Conservation (phyloP, 2,329 filamentous ascomycete species). For the Falciphora oryzae region DNA sequence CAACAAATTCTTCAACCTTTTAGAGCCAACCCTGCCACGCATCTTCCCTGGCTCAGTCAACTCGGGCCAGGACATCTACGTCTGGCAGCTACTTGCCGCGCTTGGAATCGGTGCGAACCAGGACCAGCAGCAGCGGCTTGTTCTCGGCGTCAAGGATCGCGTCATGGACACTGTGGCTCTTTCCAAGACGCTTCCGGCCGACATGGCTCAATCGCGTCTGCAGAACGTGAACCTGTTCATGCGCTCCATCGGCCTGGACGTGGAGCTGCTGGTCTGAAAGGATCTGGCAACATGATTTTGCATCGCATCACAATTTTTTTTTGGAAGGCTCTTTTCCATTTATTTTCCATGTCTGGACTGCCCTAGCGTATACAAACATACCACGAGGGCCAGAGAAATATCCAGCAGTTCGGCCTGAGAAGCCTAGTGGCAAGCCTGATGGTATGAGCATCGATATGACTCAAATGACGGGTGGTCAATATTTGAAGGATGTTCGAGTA, state of each 20-base stretch:
- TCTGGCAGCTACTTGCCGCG: slow-evolving; percentile 96
- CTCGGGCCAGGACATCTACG: slow-evolving; percentile 86
- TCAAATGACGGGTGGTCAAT: not conserved
- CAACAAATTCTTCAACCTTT: slow-evolving; percentile 76
- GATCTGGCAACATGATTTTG: slow-evolving; percentile 8
- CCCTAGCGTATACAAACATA: not conserved
- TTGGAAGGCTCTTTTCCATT: not conserved
- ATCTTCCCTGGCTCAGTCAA: slow-evolving; percentile 92
- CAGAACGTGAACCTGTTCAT: slow-evolving; percentile 97
- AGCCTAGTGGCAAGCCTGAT: not conserved
- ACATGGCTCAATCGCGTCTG: slow-evolving; percentile 77
- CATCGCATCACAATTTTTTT: not conserved
- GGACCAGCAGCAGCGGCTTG: slow-evolving; percentile 90
- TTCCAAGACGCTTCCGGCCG: slow-evolving; percentile 80
- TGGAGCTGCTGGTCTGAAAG: slow-evolving; percentile 57
- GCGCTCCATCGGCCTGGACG: slow-evolving; percentile 96
- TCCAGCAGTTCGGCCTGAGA: not conserved
- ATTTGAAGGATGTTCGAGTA: not conserved
- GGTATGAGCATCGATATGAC: not conserved
- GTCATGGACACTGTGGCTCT: slow-evolving; percentile 92
- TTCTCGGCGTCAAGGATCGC: slow-evolving; percentile 93
- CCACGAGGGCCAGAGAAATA: not conserved
- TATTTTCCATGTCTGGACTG: not conserved
- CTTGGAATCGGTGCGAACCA: slow-evolving; percentile 90
- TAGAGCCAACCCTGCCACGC: slow-evolving; percentile 76